Evolutionary conservation across 2,329 filamentous ascomycete species (phyloP), one percentile per base, ranked within the genome.

Genomic region (Fusarium succisae): DNA sequence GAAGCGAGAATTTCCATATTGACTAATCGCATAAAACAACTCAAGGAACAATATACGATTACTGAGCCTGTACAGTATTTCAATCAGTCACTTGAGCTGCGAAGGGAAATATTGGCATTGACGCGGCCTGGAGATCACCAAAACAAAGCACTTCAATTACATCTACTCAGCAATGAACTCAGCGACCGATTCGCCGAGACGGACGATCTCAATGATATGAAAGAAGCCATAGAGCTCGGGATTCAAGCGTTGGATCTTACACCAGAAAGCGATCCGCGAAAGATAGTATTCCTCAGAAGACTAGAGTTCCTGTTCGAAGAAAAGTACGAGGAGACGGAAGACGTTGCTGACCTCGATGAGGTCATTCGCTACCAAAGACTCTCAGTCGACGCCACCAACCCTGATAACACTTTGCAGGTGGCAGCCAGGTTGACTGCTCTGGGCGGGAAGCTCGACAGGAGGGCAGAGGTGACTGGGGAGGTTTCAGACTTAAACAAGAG

Each of bases 61-160:
- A 35, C 37, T 9, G 47, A 12, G 3, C 28, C 55, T 10, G 10
- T 13, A 9, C 15, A 35, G 8, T n/a, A 28, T 35, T 18, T 55
- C 2, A 32, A 57, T 17, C 11, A 38, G 14, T 43, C 38, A 1
- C 41, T 62, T 2, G 2, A 37, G 24, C 3, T 44, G 12, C 38
- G 50, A 20, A 43, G 50, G 30, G 20, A 22, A n/a, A 32, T 28
- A 22, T 2, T 62, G 11, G 12, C 38, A 10, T 57, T 43, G 5
- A 38, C 11, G 1, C 30, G 3, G 0, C 30, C 38, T 1, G 6
- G 24, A 0, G 38, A 45, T n/a, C 30, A 38, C 1, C 15, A 9
- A 1, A 44, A 45, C 3, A 62, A 12, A 7, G 48, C 59, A 13
- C 38, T 62, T 20, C 59, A 57, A 15, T 38, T 13, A 22, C 38